Base-by-base conservation (phyloP, 768 basidiomycete species). In the Tricholoma furcatifolium region DNA sequence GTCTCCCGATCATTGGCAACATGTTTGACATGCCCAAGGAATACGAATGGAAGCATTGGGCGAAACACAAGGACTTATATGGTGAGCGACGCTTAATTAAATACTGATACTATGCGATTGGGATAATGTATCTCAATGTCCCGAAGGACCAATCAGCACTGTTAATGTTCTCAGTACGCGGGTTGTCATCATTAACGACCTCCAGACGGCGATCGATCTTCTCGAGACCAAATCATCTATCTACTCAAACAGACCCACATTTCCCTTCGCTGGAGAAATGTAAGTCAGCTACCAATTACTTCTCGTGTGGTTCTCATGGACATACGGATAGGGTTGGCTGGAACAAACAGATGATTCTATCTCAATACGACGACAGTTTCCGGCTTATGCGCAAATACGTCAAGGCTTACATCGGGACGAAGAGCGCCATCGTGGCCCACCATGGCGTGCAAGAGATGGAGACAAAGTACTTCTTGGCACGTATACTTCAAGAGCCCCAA, bases 1-100 rank as follows among this genome's bases (percentile, higher is more conserved):
- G 68, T 12, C 60, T 71, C 9, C 76, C 76, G 2, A 46, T 78
- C 11, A 30, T 79, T 20, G 77, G 77, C 2, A 79, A 79, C 55
- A 55, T 75, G n/a, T 60, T 73, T 1, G 72, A 76, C 36, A 68
- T 77, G 67, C 77, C 77, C 9, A 60, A 60, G 30, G 51, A 56
- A 9, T 56, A 56, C 24, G 58, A 60, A 51, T 60, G 58, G 58
- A 30, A 49, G 38, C 58, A 60, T 31, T 60, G 58, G 58, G 55
- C 58, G 14, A 56, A 60, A 31, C 55, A 60, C 23, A 56, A 60
- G 17, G 52, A 60, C 27, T 6, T 60, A 2, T 60, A 60, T 34
- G 58, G 58, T 56, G 40, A 6, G 51, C 32, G 11, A 34, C 14
- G 11, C 4, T 14, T 9, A 7, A 10, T n/a, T 21, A 31, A 18